A percentile compares a stretch with the other conserved stretches of the same genome.
These are phyloP conservation scores for Saturnispora dispora DNA, from an alignment of 805 yeast genomes.

Conservation along the genomic window DNA sequence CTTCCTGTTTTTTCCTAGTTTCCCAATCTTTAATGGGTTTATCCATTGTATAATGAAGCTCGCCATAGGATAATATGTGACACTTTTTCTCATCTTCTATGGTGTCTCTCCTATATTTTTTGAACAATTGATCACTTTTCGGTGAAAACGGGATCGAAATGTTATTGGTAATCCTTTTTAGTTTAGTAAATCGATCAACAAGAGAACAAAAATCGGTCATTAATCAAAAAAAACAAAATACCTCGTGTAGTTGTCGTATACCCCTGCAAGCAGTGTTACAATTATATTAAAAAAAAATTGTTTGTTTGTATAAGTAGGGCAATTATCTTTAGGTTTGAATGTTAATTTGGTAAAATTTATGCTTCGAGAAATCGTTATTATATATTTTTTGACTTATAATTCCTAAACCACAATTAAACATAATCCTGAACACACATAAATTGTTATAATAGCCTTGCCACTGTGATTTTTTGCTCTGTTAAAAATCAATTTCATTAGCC, in stretches of 20 bases:
- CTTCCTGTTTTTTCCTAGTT: not conserved
- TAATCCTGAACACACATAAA: too few species aligned
- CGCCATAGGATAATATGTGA: not conserved
- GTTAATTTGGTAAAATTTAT: too few species aligned
- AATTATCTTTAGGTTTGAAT: not conserved
- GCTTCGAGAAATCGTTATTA: too few species aligned
- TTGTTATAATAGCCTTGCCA: not conserved
- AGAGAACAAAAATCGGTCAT: not conserved
- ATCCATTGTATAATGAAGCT: slow-evolving; percentile 1
- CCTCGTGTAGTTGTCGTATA: too few species aligned
- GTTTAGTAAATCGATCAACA: not conserved
- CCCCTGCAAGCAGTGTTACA: not conserved
- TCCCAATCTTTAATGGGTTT: not conserved
- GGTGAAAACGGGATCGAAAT: not conserved
- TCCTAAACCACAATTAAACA: not conserved
- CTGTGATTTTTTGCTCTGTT: too few species aligned
- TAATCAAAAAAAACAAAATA: not conserved
- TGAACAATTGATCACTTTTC: not conserved
- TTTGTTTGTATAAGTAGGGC: not conserved
- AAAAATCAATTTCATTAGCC: too few species aligned
- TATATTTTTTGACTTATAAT: not conserved
- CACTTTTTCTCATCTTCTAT: not conserved
- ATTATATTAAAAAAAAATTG: not conserved
- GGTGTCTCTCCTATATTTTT: not conserved
- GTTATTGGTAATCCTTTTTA: not conserved